These are phyloP conservation scores for Apiotrichum brassicae DNA, from an alignment of 1,284 basidiomycete species.

Conservation along the genomic window DNA sequence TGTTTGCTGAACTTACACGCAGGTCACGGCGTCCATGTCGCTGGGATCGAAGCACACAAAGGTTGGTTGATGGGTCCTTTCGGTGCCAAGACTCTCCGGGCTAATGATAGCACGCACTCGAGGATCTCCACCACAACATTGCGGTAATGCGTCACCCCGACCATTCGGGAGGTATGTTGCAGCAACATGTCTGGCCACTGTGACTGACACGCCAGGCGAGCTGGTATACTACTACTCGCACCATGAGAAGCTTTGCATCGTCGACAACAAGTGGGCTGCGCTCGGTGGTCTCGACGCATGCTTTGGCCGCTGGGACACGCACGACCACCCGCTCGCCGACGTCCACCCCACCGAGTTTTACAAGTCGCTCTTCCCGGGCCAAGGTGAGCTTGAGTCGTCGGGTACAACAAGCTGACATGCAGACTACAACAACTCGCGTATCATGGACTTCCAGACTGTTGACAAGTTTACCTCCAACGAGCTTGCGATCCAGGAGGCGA, in stretches of 20 bases:
- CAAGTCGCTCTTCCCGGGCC: conserved; percentile 80
- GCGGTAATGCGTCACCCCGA: conserved; percentile 80
- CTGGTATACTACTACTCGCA: conserved; percentile 47
- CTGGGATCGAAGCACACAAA: conserved; percentile 82
- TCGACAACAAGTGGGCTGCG: conserved; percentile 71
- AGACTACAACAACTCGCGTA: conserved; percentile 74
- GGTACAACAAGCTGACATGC: neutral
- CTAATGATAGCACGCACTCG: conserved; percentile 58
- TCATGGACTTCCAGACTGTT: conserved; percentile 55
- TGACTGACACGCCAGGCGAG: conserved; percentile 20
- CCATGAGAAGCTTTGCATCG: conserved; percentile 54
- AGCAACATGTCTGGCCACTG: conserved; percentile 11
- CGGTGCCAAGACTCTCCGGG: too few species aligned
- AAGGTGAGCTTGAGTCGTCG: conserved; percentile 39
- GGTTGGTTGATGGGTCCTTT: conserved; percentile 39
- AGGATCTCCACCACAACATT: conserved; percentile 78
- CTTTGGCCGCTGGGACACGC: conserved; percentile 91
- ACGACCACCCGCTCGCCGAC: conserved; percentile 71
- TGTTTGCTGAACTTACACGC: conserved; percentile 1
- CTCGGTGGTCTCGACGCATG: conserved; percentile 78
- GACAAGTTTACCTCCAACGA: conserved; percentile 69
- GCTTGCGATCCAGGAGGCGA: conserved; percentile 62
- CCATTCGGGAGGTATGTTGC: conserved; percentile 73
- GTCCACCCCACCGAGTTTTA: conserved; percentile 78
- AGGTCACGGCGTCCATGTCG: conserved; percentile 82